A percentile compares a stretch with the other conserved stretches of the same genome.
Conservation (phyloP, 768 basidiomycete species). For the Pleurotus citrinopileatus region DNA sequence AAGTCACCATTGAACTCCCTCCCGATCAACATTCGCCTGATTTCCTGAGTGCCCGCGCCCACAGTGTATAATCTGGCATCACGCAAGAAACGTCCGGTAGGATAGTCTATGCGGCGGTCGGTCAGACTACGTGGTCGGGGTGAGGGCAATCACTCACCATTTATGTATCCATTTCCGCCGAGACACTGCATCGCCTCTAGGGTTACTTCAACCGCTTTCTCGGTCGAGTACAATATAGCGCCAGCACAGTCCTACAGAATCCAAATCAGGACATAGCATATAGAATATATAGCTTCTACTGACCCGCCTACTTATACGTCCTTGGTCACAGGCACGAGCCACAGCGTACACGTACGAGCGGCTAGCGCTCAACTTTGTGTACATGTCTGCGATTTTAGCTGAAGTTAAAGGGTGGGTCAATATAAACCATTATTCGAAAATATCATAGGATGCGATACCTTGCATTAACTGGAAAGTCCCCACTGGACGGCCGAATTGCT, state of each 20-base stretch:
- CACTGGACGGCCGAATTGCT: slow-evolving; percentile 86
- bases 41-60: slow-evolving; percentile 97
- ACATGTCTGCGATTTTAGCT: slow-evolving; percentile 92
- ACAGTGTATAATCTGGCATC: slow-evolving; percentile 90
- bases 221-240: slow-evolving; percentile 90
- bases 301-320: slow-evolving; percentile 75
- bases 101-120: slow-evolving; percentile 61
- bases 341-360: slow-evolving; percentile 93
- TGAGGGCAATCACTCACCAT: slow-evolving; percentile 49
- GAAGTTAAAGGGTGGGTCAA: slow-evolving; percentile 7
- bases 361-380: slow-evolving; percentile 86
- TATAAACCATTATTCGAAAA: not conserved
- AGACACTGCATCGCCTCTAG: slow-evolving; percentile 91
- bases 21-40: slow-evolving; percentile 91
- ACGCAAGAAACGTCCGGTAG: slow-evolving; percentile 81
- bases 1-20: slow-evolving; percentile 84
- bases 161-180: slow-evolving; percentile 95
- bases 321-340: slow-evolving; percentile 82
- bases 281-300: not conserved
- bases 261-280: slow-evolving; percentile 3
- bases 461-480: slow-evolving; percentile 97
- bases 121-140: not conserved
- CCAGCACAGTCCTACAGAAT: slow-evolving; percentile 84
- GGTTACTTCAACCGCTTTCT: slow-evolving; percentile 88
- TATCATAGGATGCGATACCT: slow-evolving; percentile 44